Evolutionary conservation across 805 yeast species (phyloP).

Genomic region (Jamesozyma gamospora): DNA sequence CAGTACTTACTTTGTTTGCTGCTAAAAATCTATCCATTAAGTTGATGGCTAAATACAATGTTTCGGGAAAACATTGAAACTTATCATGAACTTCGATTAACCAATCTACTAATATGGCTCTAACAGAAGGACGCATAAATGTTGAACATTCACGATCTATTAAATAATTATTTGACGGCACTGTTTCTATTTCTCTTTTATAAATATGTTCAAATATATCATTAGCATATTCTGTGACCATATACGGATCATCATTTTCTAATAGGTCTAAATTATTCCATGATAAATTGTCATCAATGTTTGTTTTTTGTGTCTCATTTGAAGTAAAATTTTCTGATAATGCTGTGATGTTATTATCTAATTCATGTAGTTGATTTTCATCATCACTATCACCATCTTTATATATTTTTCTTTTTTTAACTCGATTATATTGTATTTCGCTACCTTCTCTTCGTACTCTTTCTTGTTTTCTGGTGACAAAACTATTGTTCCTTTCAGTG

Average conservation of each 20-base stretch:
- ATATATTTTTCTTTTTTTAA: conserved; percentile 6
- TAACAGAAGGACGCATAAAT: conserved; percentile 67
- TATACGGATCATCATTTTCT: conserved; percentile 64
- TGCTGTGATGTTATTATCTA: neutral
- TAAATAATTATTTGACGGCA: conserved; percentile 63
- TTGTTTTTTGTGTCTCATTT: neutral
- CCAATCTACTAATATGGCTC: conserved; percentile 90
- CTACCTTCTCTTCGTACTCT: conserved; percentile 3
- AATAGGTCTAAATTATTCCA: conserved; percentile 54
- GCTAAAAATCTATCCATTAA: conserved; percentile 83
- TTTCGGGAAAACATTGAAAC: conserved; percentile 77
- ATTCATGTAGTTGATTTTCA: conserved; percentile 4
- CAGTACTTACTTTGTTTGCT: conserved; percentile 60
- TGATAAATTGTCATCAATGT: neutral
- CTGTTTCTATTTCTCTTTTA: conserved; percentile 53
- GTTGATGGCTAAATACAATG: conserved; percentile 72
- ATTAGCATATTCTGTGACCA: conserved; percentile 82
- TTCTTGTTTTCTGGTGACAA: neutral
- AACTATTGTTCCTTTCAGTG: neutral
- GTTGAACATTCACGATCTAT: conserved; percentile 39
- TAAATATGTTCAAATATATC: conserved; percentile 77
- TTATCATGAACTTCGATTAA: conserved; percentile 78
- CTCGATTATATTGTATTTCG: neutral
- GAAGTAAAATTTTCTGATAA: neutral
- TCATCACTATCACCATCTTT: conserved; percentile 14